These are phyloP conservation scores for Microsporum audouinii DNA, from an alignment of 2,329 filamentous ascomycete species.

Conservation along the genomic window DNA sequence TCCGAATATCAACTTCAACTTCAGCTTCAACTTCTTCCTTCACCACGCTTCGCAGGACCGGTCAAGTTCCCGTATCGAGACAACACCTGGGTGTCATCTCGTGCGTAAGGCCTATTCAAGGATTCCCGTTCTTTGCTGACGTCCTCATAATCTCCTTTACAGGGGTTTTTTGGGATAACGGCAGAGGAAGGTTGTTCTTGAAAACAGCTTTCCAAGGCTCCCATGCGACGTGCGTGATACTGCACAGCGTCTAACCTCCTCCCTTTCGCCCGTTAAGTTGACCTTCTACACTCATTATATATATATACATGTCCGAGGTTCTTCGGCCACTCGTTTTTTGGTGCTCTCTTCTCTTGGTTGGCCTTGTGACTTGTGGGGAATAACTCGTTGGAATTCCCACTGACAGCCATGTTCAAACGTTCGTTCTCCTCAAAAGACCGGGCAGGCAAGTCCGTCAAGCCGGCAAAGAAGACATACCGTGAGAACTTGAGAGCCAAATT, in stretches of 20 bases:
- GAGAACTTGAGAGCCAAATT: slow-evolving; percentile 76
- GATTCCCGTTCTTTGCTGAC: slow-evolving; percentile 20
- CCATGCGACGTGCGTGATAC: slow-evolving; percentile 44
- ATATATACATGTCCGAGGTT: slow-evolving; percentile 26
- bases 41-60: slow-evolving; percentile 36
- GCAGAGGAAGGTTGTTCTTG: slow-evolving; percentile 24
- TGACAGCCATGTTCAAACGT: slow-evolving; percentile 74
- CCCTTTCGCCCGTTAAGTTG: slow-evolving; percentile 21
- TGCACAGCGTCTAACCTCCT: slow-evolving; percentile 29
- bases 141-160: slow-evolving; percentile 18
- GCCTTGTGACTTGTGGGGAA: slow-evolving; percentile 27
- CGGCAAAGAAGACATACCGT: slow-evolving; percentile 62
- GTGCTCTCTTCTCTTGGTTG: slow-evolving; percentile 20
- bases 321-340: slow-evolving; percentile 19
- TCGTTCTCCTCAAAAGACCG: slow-evolving; percentile 76
- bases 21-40: slow-evolving; percentile 27
- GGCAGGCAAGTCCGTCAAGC: slow-evolving; percentile 76
- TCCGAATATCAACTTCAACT: slow-evolving; percentile 9
- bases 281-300: slow-evolving; percentile 22
- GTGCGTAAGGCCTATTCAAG: slow-evolving; percentile 35
- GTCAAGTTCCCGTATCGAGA: slow-evolving; percentile 21
- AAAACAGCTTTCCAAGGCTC: slow-evolving; percentile 44
- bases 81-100: slow-evolving; percentile 26
- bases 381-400: slow-evolving; percentile 22
- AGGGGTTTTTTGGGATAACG: slow-evolving; percentile 20